phyloP scores from a whole-genome alignment of 768 basidiomycete genomes.

The Cubamyces sp. region DNA sequence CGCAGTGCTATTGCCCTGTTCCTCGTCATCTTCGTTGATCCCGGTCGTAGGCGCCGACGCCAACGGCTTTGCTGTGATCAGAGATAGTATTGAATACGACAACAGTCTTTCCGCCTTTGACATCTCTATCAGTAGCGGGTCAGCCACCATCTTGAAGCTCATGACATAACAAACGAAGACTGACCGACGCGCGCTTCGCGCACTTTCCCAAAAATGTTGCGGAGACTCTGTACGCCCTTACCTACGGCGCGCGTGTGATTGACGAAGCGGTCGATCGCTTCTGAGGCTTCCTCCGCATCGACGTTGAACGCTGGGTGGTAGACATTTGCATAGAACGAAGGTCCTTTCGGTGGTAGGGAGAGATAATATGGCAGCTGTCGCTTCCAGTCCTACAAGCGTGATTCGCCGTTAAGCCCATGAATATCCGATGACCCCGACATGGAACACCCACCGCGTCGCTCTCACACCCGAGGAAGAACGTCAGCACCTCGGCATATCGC shows the following conservation, averaged over 20 bases:
- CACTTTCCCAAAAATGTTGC: constrained; percentile 61
- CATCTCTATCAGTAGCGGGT: constrained; percentile 57
- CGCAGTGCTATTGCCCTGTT: constrained; percentile 46
- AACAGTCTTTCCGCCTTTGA: constrained; percentile 75
- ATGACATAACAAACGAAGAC: constrained; percentile 23
- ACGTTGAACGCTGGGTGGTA: constrained; percentile 88
- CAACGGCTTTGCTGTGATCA: constrained; percentile 72
- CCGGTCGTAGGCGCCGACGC: constrained; percentile 52
- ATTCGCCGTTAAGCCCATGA: constrained; percentile 4
- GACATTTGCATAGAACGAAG: constrained; percentile 76
- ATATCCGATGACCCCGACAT: constrained; percentile 1
- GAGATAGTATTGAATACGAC: constrained; percentile 71
- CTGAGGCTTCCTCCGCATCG: constrained; percentile 70
- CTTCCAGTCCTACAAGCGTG: constrained; percentile 65
- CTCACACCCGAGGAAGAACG: constrained; percentile 79
- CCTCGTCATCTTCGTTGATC: constrained; percentile 38
- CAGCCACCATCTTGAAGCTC: not conserved
- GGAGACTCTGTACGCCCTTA: constrained; percentile 67
- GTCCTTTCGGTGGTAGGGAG: constrained; percentile 66
- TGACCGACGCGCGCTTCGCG: constrained; percentile 72
- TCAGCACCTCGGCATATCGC: constrained; percentile 77
- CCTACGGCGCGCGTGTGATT: constrained; percentile 67
- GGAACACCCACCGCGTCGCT: constrained; percentile 63
- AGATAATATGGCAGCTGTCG: constrained; percentile 63
- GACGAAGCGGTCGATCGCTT: constrained; percentile 63